Base-by-base conservation (phyloP, 495 filamentous ascomycete genomes). In the Monascus purpureus region DNA sequence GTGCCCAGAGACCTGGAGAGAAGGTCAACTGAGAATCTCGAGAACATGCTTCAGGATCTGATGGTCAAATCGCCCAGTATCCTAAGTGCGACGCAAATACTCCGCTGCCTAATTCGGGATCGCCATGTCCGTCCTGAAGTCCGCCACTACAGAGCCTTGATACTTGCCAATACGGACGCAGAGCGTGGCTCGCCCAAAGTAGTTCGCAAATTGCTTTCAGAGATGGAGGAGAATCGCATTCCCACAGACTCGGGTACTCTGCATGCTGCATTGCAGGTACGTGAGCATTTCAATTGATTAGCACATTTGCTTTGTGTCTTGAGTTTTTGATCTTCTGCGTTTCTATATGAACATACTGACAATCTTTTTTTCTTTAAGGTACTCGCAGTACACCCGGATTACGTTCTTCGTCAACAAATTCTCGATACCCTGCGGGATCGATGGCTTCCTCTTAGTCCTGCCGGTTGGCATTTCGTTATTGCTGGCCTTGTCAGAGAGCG, bases 351-450 rank as follows among this genome's bases (percentile, higher is more conserved):
- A n/a, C n/a, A n/a, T n/a, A n/a, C n/a, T n/a, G n/a, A n/a, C n/a
- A n/a, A n/a, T n/a, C n/a, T n/a, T n/a, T n/a, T n/a, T n/a, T n/a
- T n/a, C n/a, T n/a, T n/a, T n/a, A n/a, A n/a, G 73, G 72, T 72
- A 4, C 70, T 87, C 14, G 73, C 83, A 9, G 72, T 92, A 14
- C 86, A 94, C 50, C 86, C 88, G 1, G 77, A 95, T 51, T 86
- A 90, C 39, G 26, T 85, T 1, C 61, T 86, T 8, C 76, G 85
- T 14, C 61, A 66, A 22, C 61, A 77, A 18, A 61, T 93, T n/a
- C 53, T 96, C 15, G 48, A 63, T 26, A 73, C 73, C 13, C 56
- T 72, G 25, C 69, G 70, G 45, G 62, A 71, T 35, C 56, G 74
- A 38, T 90, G 82, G 78, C 69, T 82, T 26, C 55, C 59, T 2